phyloP scores from a whole-genome alignment of 768 basidiomycete genomes.

The Termitomyces sp. region DNA sequence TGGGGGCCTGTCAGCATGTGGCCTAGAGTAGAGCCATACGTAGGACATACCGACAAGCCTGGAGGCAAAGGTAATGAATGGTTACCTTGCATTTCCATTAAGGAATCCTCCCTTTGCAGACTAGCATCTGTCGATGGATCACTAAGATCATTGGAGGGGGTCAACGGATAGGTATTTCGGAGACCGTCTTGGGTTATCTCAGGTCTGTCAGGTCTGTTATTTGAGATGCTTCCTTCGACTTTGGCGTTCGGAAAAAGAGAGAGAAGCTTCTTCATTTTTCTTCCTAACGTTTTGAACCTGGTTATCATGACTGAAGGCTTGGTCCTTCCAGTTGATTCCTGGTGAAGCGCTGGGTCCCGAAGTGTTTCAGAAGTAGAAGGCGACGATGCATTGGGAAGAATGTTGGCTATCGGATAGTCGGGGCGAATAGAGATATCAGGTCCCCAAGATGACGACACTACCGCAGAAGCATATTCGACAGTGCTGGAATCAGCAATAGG shows the following conservation, averaged over 20 bases:
- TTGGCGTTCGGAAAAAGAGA: constrained; percentile 4
- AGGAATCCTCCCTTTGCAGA: neutral
- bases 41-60: constrained; percentile 22
- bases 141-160: neutral
- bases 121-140: neutral
- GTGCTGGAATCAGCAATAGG: constrained; percentile 17
- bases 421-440: constrained; percentile 9
- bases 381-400: neutral
- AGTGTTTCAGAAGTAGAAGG: neutral
- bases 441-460: constrained; percentile 29
- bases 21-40: too few relatives aligned
- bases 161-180: neutral
- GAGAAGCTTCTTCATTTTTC: constrained; percentile 23
- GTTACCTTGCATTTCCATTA: neutral
- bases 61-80: constrained; percentile 17
- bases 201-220: neutral
- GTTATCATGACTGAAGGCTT: constrained; percentile 9
- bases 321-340: neutral
- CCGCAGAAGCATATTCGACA: constrained; percentile 27
- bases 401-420: neutral
- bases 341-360: neutral
- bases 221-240: neutral
- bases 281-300: constrained; percentile 22
- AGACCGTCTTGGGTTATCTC: neutral
- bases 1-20: neutral